Evolutionary conservation across 352 stramenopile genomes (phyloP), one percentile per base, ranked within the genome.

Genomic region (Phytophthora chlamydospora): DNA sequence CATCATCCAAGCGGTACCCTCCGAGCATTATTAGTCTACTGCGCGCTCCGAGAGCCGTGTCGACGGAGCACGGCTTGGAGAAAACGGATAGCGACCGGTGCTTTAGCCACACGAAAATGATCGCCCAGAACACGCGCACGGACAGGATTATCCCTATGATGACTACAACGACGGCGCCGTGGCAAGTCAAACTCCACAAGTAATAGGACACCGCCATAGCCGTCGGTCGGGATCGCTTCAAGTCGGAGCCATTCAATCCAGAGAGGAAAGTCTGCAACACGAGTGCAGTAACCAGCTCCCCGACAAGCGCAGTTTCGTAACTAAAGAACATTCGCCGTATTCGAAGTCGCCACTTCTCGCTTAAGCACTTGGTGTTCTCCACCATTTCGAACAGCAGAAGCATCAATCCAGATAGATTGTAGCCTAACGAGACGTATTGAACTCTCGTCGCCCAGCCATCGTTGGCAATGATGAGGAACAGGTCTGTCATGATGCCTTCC

Each of bases 161-260:
- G 4, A 36, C 51, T 11, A 64, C n/a, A 0, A 63, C 60, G 14
- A 71, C 56, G 4, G 68, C 21, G 16, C 40, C 64, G 32, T 68
- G 46, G 32, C 45, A 58, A 39, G 68, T 47, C 13, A 64, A 48
- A 19, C 56, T 48, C 59, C 50, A 67, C 1, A 62, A 41, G 43
- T 67, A 67, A 32, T 71, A 70, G 4, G 61, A 57, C 0, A 64
- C 17, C 0, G 64, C 58, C 0, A 61, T 32, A n/a, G 64, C 64
- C 3, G 43, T 52, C 5, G 40, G 47, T 11, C 56, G 48, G 0
- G 62, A 57, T 9, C 33, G 24, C 34, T 62, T 62, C 35, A 70
- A 35, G 8, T 64, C 42, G 1, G 61, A 65, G 0, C 38, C n/a
- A 33, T 66, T 70, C 17, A 70, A 34, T 1, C 33, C 33, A 13